phyloP scores from a whole-genome alignment of 805 yeast genomes.

The Yamadazyma akitaensis region DNA sequence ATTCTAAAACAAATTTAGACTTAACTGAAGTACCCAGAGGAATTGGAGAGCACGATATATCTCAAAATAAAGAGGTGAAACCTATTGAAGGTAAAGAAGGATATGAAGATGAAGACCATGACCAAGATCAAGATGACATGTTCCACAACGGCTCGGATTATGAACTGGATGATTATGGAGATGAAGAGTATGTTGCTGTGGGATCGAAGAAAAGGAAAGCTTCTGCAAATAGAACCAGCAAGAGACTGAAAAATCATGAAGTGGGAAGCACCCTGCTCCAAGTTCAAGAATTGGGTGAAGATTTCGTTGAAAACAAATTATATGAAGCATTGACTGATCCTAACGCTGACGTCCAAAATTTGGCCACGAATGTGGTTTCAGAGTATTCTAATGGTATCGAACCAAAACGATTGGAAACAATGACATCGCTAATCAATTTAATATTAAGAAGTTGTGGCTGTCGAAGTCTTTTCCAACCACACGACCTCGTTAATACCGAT shows the following conservation, averaged over 20 bases:
- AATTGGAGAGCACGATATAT: background rate
- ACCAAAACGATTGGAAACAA: conserved; percentile 39
- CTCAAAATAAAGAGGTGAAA: background rate
- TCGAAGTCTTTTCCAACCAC: conserved; percentile 59
- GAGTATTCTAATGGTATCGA: conserved; percentile 26
- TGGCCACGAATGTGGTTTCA: conserved; percentile 41
- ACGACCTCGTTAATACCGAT: conserved; percentile 69
- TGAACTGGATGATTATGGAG: conserved; percentile 1
- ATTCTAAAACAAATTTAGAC: background rate
- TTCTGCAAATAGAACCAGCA: background rate
- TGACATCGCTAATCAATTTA: conserved; percentile 65
- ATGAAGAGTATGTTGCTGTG: conserved; percentile 4
- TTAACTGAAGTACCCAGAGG: background rate
- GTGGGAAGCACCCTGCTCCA: background rate
- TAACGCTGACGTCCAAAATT: conserved; percentile 28
- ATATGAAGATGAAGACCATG: background rate
- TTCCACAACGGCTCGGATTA: background rate
- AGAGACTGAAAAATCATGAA: background rate
- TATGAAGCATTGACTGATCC: conserved; percentile 29
- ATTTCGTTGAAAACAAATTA: conserved; percentile 29
- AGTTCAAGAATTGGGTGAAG: conserved; percentile 10
- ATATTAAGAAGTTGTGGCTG: conserved; percentile 72
- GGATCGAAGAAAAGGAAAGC: background rate
- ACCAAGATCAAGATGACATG: background rate
- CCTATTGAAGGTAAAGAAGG: background rate